Evolutionary conservation across 371 early-diverging fungal genomes (phyloP).

Genomic region (Nematocida sp.): DNA sequence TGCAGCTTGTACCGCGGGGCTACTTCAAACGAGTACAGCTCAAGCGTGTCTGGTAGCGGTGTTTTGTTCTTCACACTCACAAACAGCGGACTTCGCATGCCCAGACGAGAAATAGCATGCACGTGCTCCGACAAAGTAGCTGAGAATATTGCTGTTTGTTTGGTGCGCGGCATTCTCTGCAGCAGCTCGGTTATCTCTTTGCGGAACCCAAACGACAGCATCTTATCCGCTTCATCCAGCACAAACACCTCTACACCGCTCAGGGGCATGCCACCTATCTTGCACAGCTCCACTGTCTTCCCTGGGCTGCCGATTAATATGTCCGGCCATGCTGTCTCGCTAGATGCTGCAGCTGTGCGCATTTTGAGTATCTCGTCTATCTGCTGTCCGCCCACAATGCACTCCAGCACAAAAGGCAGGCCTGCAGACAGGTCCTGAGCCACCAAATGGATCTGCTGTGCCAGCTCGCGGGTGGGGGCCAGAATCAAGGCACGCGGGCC

Average conservation of each 20-base stretch:
- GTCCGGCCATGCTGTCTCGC: slow-evolving; percentile 4
- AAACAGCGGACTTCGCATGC: slow-evolving; percentile 40
- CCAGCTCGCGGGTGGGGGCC: slow-evolving; percentile 48
- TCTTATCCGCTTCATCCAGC: slow-evolving; percentile 33
- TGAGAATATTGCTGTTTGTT: slow-evolving; percentile 31
- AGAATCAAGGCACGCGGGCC: slow-evolving; percentile 33
- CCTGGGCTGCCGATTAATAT: slow-evolving; percentile 19
- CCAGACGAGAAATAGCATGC: slow-evolving; percentile 24
- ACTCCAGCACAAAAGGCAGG: background rate
- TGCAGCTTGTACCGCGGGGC: slow-evolving; percentile 13
- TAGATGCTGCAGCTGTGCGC: background rate
- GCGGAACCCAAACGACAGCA: slow-evolving; percentile 35
- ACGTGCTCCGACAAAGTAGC: slow-evolving; percentile 34
- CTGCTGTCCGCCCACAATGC: slow-evolving; percentile 14
- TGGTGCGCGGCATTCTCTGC: slow-evolving; percentile 12
- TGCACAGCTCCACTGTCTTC: slow-evolving; percentile 21
- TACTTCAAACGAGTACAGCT: background rate
- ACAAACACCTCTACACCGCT: slow-evolving; percentile 32
- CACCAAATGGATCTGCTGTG: slow-evolving; percentile 36
- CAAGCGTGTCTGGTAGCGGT: slow-evolving; percentile 11
- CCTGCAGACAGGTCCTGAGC: background rate
- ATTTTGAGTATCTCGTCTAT: slow-evolving; percentile 18
- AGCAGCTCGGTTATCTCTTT: slow-evolving; percentile 34
- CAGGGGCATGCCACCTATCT: slow-evolving; percentile 16
- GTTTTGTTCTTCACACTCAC: slow-evolving; percentile 23